Percentiles rank a stretch among this genome's conserved stretches.
phyloP scores from a whole-genome alignment of 108 stramenopile genomes.

The Pseudonitzschia multistriata region DNA sequence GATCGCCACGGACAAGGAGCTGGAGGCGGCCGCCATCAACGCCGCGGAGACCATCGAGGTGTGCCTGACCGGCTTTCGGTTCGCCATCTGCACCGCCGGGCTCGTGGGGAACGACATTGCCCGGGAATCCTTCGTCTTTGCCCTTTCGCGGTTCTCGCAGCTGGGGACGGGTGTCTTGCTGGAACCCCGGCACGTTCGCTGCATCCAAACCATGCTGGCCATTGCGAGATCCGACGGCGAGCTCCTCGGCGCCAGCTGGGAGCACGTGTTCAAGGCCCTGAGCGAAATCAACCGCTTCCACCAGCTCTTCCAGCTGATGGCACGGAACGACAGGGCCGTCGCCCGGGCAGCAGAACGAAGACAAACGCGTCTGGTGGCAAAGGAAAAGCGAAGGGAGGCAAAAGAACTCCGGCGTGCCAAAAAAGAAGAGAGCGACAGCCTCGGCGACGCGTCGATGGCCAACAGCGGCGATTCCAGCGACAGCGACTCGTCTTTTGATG shows the following conservation, averaged over 20 bases:
- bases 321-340: slow-evolving; percentile 60
- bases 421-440: slow-evolving; percentile 31
- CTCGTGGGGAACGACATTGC: slow-evolving; percentile 83
- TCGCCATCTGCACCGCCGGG: slow-evolving; percentile 85
- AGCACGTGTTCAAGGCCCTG: slow-evolving; percentile 86
- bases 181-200: slow-evolving; percentile 84
- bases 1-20: slow-evolving; percentile 84
- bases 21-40: slow-evolving; percentile 80
- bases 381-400: slow-evolving; percentile 30
- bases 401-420: slow-evolving; percentile 22
- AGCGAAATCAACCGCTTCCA: slow-evolving; percentile 88
- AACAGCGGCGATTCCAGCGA: slow-evolving; percentile 19
- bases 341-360: slow-evolving; percentile 49
- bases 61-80: slow-evolving; percentile 83
- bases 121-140: slow-evolving; percentile 87
- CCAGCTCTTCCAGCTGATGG: slow-evolving; percentile 82
- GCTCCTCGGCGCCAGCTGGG: slow-evolving; percentile 88
- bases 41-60: slow-evolving; percentile 78
- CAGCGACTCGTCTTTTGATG: slow-evolving; percentile 35
- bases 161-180: slow-evolving; percentile 81
- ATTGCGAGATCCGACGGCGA: slow-evolving; percentile 90
- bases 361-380: slow-evolving; percentile 30
- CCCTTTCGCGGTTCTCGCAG: slow-evolving; percentile 89
- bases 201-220: slow-evolving; percentile 81
- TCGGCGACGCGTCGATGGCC: slow-evolving; percentile 29